phyloP scores from a whole-genome alignment of 192 early-diverging fungal species.

The Coemansia sp. region DNA sequence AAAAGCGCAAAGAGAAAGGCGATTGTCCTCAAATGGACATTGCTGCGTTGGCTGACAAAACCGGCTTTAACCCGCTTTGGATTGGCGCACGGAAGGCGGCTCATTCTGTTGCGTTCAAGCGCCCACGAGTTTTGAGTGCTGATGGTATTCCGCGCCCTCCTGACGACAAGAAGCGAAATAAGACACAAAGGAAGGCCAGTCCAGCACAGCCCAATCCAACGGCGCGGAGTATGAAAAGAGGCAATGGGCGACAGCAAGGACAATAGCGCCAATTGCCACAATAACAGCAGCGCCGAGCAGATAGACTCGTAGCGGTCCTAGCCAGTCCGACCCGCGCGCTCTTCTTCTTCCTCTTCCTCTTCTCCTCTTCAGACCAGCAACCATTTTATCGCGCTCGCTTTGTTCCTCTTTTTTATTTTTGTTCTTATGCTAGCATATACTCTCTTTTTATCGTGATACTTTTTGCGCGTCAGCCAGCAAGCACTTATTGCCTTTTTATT shows the following conservation, averaged over 20 bases:
- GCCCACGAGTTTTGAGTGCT: too few relatives aligned
- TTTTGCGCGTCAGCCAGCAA: not conserved
- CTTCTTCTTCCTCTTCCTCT: not conserved
- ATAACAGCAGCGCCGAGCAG: not conserved
- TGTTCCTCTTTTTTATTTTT: not conserved
- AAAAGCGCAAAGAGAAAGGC: not conserved
- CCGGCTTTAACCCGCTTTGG: not conserved
- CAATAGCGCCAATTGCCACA: conserved; percentile 6
- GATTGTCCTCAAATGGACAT: conserved; percentile 3
- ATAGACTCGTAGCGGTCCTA: not conserved
- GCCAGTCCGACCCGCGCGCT: not conserved
- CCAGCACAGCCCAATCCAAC: not conserved
- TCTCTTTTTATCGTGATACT: not conserved
- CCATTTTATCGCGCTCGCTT: not conserved
- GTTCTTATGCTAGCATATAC: not conserved
- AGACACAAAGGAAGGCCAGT: too few relatives aligned
- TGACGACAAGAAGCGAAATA: too few relatives aligned
- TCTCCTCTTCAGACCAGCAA: conserved; percentile 1
- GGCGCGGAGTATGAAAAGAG: conserved; percentile 3
- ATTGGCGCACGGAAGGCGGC: not conserved
- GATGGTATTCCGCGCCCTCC: too few relatives aligned
- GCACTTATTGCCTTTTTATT: too few relatives aligned
- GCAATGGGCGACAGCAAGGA: conserved; percentile 7
- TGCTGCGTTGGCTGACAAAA: not conserved
- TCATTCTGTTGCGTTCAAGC: not conserved